Base-by-base conservation (phyloP, 2,329 filamentous ascomycete species). In the Nigrospora oryzae region DNA sequence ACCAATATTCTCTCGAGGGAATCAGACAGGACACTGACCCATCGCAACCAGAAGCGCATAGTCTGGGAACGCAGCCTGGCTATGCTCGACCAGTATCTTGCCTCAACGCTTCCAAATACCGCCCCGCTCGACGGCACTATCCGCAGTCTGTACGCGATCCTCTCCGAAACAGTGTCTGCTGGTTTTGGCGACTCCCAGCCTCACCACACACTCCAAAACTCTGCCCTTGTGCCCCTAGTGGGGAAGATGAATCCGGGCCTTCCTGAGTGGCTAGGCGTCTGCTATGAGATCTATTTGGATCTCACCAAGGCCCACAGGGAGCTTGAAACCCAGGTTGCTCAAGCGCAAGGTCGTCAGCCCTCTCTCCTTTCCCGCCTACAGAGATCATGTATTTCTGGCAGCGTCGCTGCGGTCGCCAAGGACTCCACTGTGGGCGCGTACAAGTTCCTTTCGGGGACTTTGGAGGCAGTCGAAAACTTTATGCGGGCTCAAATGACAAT, bases 121-220 rank as follows among this genome's bases (percentile, higher is more conserved):
- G n/a, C 16, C n/a, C 30, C 31, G 32, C 15, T 39, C 31, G 17
- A 35, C 35, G 12, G 17, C 10, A 23, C 42, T 14, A 38, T 44
- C 28, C 36, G 28, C 7, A 44, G 33, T 23, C 28, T 44, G n/a
- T 37, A 44, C 12, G 28, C 11, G 16, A 14, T 28, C 15, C 16
- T 44, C 3, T 12, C 19, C 28, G 17, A 14, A 8, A 16, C 30
- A 12, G 19, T 39, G 13, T 31, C 36, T 8, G 5, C 38, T 17
- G 36, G 36, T 10, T 38, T 39, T 32, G 42, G 19, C 65, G 79
- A 67, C 71, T 73, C 4, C 56, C 63, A 82, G 67, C 73, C 79
- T 3, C 58, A 83, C 10, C 77, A 84, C 51, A 72, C 79, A 12
- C 60, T 83, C 15, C 73, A 78, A 49, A 84, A 84, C 52, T 68